phyloP scores from a whole-genome alignment of 805 yeast species.

The Cyberlindnera lachancei region DNA sequence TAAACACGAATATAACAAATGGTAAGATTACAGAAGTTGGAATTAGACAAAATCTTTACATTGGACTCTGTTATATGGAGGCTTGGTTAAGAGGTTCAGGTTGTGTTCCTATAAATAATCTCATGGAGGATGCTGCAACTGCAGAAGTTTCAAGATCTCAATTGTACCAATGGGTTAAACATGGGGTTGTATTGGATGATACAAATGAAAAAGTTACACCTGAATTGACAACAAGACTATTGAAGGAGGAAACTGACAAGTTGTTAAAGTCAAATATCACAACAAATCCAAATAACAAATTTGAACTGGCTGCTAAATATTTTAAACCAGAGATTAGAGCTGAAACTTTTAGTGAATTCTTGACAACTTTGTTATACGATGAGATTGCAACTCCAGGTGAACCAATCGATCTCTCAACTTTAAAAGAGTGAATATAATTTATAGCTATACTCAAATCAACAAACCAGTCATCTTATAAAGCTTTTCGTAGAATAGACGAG shows the following conservation, averaged over 20 bases:
- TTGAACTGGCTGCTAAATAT: constrained; percentile 58
- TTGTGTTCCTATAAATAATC: constrained; percentile 77
- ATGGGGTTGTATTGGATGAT: constrained; percentile 51
- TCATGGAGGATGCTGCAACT: constrained; percentile 89
- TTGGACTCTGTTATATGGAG: constrained; percentile 76
- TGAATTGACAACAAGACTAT: constrained; percentile 45
- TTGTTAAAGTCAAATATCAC: constrained; percentile 44
- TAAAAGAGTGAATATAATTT: constrained; percentile 10
- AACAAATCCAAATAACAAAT: constrained; percentile 46
- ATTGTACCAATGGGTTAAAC: constrained; percentile 78
- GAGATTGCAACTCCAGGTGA: constrained; percentile 34
- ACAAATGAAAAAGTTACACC: constrained; percentile 52
- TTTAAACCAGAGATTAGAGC: constrained; percentile 67
- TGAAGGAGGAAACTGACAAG: constrained; percentile 56
- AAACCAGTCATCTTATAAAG: too few relatives aligned
- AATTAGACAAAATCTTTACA: constrained; percentile 61
- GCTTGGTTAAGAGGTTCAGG: constrained; percentile 83
- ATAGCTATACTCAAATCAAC: too few relatives aligned
- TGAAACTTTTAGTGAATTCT: constrained; percentile 65
- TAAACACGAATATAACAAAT: constrained; percentile 55
- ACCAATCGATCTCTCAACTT: constrained; percentile 20
- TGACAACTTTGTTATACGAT: constrained; percentile 69
- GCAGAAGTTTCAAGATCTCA: constrained; percentile 83
- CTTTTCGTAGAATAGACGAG: too few relatives aligned
- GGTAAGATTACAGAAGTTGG: constrained; percentile 65